phyloP scores from a whole-genome alignment of 768 basidiomycete species.

The Coprinellus aureogranulatus region DNA sequence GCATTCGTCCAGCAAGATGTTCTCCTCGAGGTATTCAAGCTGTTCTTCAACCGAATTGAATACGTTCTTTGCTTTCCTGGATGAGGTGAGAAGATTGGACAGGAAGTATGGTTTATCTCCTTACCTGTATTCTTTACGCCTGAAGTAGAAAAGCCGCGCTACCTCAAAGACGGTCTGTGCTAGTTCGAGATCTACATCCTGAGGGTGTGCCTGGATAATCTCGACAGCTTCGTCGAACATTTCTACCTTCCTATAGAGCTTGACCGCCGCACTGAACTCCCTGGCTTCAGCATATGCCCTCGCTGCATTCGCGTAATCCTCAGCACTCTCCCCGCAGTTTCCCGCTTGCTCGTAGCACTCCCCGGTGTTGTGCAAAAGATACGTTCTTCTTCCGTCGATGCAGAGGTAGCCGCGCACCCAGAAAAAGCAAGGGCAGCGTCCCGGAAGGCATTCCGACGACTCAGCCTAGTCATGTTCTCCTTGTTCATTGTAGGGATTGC shows the following conservation, averaged over 20 bases:
- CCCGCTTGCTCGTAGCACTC: constrained; percentile 54
- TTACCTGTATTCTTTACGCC: constrained; percentile 36
- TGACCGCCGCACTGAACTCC: constrained; percentile 9
- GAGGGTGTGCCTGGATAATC: constrained; percentile 35
- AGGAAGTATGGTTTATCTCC: constrained; percentile 5
- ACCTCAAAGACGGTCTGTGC: constrained; percentile 39
- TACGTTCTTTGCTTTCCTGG: constrained; percentile 46
- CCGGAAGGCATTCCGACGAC: constrained; percentile 18
- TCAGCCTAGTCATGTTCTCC: neutral
- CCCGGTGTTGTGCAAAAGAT: constrained; percentile 3
- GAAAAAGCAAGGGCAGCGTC: constrained; percentile 12
- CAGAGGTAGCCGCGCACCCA: neutral
- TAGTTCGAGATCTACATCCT: constrained; percentile 28
- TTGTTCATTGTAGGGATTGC: constrained; percentile 7
- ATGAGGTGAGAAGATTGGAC: neutral
- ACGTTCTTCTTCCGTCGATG: constrained; percentile 1
- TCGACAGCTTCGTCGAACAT: constrained; percentile 52
- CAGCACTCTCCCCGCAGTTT: constrained; percentile 36
- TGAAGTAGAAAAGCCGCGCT: constrained; percentile 47
- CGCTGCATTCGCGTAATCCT: constrained; percentile 43
- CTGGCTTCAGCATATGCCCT: constrained; percentile 2
- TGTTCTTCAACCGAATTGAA: constrained; percentile 52
- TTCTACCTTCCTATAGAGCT: constrained; percentile 15
- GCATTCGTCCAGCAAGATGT: constrained; percentile 47
- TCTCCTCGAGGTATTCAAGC: constrained; percentile 52